Evolutionary conservation across 2,329 filamentous ascomycete species (phyloP).

Genomic region (Arthrobotrys entomopaga): DNA sequence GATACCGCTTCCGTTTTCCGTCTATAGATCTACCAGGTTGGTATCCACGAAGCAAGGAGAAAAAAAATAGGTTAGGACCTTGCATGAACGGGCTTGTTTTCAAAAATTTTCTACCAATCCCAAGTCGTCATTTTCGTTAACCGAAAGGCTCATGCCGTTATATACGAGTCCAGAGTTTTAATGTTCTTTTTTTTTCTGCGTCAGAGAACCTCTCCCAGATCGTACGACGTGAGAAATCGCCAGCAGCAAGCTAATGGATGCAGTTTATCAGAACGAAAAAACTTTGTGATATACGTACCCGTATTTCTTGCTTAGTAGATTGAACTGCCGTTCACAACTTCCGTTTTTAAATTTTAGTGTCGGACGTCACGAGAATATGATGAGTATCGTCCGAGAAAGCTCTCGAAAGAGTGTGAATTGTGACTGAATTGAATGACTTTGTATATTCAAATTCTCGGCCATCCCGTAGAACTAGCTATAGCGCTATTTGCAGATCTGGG

Average conservation of each 20-base stretch:
- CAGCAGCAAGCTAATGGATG: slow-evolving; percentile 11
- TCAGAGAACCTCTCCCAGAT: not conserved
- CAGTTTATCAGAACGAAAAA: slow-evolving; percentile 3
- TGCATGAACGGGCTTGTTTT: slow-evolving; percentile 21
- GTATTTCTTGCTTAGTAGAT: not conserved
- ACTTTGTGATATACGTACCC: slow-evolving; percentile 22
- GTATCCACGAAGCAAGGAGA: slow-evolving; percentile 13
- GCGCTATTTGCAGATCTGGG: too few relatives aligned
- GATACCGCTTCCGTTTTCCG: slow-evolving; percentile 17
- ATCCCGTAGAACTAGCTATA: too few relatives aligned
- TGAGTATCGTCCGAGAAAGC: slow-evolving; percentile 1
- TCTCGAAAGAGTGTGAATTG: too few relatives aligned
- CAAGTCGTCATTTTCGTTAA: not conserved
- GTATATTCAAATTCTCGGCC: too few relatives aligned
- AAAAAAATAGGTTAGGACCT: slow-evolving; percentile 8
- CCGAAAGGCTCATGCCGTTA: slow-evolving; percentile 1
- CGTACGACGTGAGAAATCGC: slow-evolving; percentile 21
- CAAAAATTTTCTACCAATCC: slow-evolving; percentile 9
- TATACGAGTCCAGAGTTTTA: not conserved
- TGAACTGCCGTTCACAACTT: slow-evolving; percentile 35
- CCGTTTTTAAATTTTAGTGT: slow-evolving; percentile 32
- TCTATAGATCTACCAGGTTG: slow-evolving; percentile 26
- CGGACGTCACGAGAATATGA: slow-evolving; percentile 19
- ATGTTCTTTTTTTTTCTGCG: slow-evolving; percentile 4
- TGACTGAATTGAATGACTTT: too few relatives aligned